Base-by-base conservation (phyloP, 164 flowering plant genomes). In the Warburgia ugandensis region DNA sequence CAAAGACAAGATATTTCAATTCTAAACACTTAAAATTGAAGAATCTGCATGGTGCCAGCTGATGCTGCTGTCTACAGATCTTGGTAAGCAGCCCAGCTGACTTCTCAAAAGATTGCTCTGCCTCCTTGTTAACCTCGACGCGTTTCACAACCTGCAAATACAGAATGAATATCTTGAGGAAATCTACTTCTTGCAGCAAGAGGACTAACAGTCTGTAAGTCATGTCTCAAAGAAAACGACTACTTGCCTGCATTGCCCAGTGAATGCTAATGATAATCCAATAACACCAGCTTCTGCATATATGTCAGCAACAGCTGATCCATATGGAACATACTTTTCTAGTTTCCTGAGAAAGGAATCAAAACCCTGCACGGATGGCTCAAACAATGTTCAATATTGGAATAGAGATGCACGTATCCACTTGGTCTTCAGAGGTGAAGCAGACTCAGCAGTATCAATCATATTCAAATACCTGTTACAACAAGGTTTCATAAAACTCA, bases 271-370 rank as follows among this genome's bases (percentile, higher is more conserved):
- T 46, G 99, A 92, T 55, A 88, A 56, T 49, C 99, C 99, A 68
- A 92, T 92, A 4, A 74, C 82, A 53, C 99, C 99, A 72, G 94
- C 89, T 67, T 96, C 99, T 35, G 95, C 99, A 71, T 92, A 92
- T 41, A 92, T 68, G 69, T 92, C 99, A 73, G 81, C 73, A 54
- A 88, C 86, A 57, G 96, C 80, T 69, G 94, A 55, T 45, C 91
- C 95, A 62, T 64, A 54, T 23, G 88, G 95, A 21, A 92, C 91
- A 79, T 83, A 77, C 64, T 77, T 85, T 21, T 86, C 95, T 61
- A 92, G 56, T 70, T 82, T 85, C 53, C 61, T 81, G 30, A 92
- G 85, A 78, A 92, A 67, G 40, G 73, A 73, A 73, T 92, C 88
- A 77, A 92, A 92, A 58, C 95, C 95, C 99, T 92, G 95, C 39